Evolutionary conservation across 2,329 filamentous ascomycete species (phyloP).

Genomic region (Hypoxylon sp.): DNA sequence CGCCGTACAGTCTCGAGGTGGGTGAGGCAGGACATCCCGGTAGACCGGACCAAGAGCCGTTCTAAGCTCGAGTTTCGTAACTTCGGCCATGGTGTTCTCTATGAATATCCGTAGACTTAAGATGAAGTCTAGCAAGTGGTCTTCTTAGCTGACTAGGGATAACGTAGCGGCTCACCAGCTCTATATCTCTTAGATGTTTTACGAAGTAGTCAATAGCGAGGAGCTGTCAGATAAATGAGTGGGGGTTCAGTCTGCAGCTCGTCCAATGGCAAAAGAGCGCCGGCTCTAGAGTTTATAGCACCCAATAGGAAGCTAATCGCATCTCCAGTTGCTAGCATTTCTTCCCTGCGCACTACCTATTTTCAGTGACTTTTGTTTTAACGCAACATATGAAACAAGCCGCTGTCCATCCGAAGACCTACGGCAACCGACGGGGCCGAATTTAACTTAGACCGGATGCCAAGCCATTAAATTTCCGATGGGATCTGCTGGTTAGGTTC

Average conservation of each 20-base stretch:
- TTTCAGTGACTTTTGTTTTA: not conserved
- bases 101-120: not conserved
- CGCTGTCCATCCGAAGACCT: slow-evolving; percentile 40
- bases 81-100: slow-evolving; percentile 43
- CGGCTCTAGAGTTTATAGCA: slow-evolving; percentile 10
- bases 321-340: not conserved
- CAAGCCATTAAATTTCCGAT: slow-evolving; percentile 25
- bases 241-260: slow-evolving; percentile 24
- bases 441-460: slow-evolving; percentile 3
- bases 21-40: slow-evolving; percentile 52
- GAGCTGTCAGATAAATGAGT: slow-evolving; percentile 27
- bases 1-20: slow-evolving; percentile 52
- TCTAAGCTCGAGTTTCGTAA: slow-evolving; percentile 53
- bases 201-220: not conserved
- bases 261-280: slow-evolving; percentile 25
- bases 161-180: not conserved
- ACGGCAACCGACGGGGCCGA: slow-evolving; percentile 48
- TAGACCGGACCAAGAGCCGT: slow-evolving; percentile 55
- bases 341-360: not conserved
- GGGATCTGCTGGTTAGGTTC: slow-evolving; percentile 9
- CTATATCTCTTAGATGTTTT: slow-evolving; percentile 22
- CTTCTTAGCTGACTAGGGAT: not conserved
- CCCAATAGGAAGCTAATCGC: slow-evolving; percentile 11
- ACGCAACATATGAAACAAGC: not conserved
- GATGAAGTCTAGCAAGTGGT: not conserved